Conservation (phyloP, 73 alveolate genomes). For the Paramecium caudatum region DNA sequence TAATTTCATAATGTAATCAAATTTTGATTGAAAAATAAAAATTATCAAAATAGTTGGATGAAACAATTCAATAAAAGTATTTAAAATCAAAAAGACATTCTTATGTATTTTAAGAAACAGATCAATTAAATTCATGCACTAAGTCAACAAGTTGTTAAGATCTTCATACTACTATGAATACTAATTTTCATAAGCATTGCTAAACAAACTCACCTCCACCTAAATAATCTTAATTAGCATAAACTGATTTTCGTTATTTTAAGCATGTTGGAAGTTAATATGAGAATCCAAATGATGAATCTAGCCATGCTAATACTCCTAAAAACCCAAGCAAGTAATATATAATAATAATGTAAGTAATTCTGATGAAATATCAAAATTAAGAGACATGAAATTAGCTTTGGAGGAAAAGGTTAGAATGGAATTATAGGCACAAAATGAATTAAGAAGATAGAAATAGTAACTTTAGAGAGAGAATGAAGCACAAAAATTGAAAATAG, state of each 20-base stretch:
- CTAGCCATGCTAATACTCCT: neutral
- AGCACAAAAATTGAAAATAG: slow-evolving; percentile 1
- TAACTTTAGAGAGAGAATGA: slow-evolving; percentile 17
- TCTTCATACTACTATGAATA: neutral
- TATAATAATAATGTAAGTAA: too few relatives aligned
- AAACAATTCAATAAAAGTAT: neutral
- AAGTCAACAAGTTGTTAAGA: slow-evolving; percentile 33
- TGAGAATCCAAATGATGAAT: neutral
- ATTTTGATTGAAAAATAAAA: neutral
- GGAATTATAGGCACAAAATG: neutral
- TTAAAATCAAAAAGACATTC: slow-evolving; percentile 21
- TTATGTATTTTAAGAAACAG: neutral
- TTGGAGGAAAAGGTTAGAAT: slow-evolving; percentile 40
- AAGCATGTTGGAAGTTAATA: neutral
- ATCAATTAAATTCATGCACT: neutral
- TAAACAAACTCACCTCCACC: neutral
- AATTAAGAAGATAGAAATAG: neutral
- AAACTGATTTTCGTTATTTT: slow-evolving; percentile 13
- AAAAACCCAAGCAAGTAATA: neutral
- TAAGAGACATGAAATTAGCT: neutral
- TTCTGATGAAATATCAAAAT: neutral
- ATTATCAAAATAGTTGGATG: neutral
- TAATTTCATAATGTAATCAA: neutral
- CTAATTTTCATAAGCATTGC: neutral
- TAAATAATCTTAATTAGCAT: neutral